Evolutionary conservation across 164 flowering plant genomes (phyloP).

Genomic region (Akebia trifoliata): DNA sequence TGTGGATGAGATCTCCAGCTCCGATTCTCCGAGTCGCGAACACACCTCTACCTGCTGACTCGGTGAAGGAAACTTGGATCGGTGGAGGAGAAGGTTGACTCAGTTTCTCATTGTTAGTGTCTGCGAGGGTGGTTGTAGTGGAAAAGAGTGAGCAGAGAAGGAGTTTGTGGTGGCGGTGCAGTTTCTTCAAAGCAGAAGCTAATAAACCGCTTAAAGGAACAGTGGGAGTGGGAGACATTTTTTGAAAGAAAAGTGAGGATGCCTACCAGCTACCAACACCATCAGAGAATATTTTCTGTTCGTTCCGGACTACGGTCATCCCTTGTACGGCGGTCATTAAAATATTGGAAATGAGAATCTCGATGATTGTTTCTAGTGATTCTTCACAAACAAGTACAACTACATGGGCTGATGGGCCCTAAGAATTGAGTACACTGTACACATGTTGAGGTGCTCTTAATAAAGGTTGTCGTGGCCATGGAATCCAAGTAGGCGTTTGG

Average conservation of each 20-base stretch:
- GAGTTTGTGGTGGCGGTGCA: neutral
- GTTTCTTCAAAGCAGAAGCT: slow-evolving; percentile 10
- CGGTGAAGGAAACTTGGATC: slow-evolving; percentile 65
- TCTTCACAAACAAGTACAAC: too few relatives aligned
- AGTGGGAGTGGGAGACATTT: slow-evolving; percentile 10
- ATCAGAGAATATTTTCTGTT: too few relatives aligned
- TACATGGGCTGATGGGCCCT: too few relatives aligned
- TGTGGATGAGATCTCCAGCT: slow-evolving; percentile 77
- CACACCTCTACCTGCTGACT: slow-evolving; percentile 79
- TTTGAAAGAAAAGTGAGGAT: neutral
- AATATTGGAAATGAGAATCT: too few relatives aligned
- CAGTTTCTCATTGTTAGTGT: slow-evolving; percentile 5
- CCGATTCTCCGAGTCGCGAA: slow-evolving; percentile 73
- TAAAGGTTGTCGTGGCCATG: too few relatives aligned
- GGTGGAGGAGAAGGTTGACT: slow-evolving; percentile 60
- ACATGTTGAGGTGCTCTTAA: too few relatives aligned
- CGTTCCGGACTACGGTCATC: too few relatives aligned
- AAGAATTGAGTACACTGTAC: too few relatives aligned
- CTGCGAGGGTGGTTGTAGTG: slow-evolving; percentile 8
- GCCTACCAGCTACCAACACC: too few relatives aligned
- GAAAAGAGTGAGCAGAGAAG: neutral
- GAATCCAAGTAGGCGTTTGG: too few relatives aligned
- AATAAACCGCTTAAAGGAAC: slow-evolving; percentile 17
- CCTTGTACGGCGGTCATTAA: too few relatives aligned
- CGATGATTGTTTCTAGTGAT: too few relatives aligned